Base-by-base conservation (phyloP, 78 protist genomes). In the Capsaspora owczarzaki region DNA sequence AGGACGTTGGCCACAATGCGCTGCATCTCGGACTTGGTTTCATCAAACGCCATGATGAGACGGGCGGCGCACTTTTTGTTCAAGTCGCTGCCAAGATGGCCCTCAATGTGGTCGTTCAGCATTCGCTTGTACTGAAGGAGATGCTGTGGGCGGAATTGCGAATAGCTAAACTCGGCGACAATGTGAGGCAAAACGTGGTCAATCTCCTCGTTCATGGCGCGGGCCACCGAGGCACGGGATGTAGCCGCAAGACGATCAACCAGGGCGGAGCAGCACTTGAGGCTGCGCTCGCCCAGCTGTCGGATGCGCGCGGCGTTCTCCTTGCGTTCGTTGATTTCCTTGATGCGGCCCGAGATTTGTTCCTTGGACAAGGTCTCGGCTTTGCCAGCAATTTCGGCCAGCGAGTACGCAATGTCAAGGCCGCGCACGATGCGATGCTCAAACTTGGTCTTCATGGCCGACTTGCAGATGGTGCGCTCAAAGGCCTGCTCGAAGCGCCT, bases 341-440 rank as follows among this genome's bases (percentile, higher is more conserved):
- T 29, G n/a, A 56, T 56, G 66, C 12, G 66, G 29, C 8, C 14
- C 66, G 4, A 10, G 8, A 56, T 29, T 16, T 25, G 66, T 6
- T 29, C 66, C 66, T 25, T 56, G 29, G 66, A 16, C 66, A n/a
- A n/a, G n/a, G n/a, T n/a, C n/a, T n/a, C n/a, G n/a, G n/a, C n/a
- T n/a, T n/a, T n/a, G n/a, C n/a, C n/a, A n/a, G n/a, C n/a, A n/a
- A n/a, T n/a, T n/a, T 56, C 66, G 35, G 66, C 20, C 33, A 56
- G 66, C 66, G 66, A 56, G 66, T 56, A 29, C n/a, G 66, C 66
- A 56, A 56, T 25, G 66, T 56, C 33, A 16, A 56, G 66, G n/a
- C 66, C 66, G n/a, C 66, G 66, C 29, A 56, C 66, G 66, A 56
- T 29, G 66, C 66, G 66, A 12, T 56, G 66, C n/a, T 56, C 66